Conservation (phyloP, 2,329 filamentous ascomycete genomes). For the Metarhizium brunneum region DNA sequence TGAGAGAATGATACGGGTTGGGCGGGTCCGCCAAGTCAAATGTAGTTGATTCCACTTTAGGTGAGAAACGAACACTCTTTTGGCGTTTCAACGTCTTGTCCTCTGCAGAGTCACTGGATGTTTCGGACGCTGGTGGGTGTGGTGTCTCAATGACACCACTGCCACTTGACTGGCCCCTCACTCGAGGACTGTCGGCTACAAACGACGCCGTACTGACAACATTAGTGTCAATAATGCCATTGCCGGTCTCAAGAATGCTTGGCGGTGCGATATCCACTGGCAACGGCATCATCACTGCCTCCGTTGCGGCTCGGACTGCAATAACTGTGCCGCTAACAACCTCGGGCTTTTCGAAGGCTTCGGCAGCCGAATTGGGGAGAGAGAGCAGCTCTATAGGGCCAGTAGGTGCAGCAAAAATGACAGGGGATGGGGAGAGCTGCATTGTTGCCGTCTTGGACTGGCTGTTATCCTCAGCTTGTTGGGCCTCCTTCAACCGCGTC, state of each 20-base stretch:
- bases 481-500: constrained; percentile 43
- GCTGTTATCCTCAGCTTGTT: constrained; percentile 13
- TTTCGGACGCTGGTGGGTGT: constrained; percentile 3
- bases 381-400: constrained; percentile 34
- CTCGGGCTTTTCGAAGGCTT: neutral
- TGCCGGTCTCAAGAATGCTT: neutral
- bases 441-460: constrained; percentile 7
- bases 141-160: neutral
- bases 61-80: constrained; percentile 65
- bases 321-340: neutral
- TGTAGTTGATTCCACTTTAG: constrained; percentile 55
- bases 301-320: neutral
- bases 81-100: constrained; percentile 26
- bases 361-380: constrained; percentile 5
- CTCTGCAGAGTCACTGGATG: constrained; percentile 14
- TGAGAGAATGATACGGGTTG: constrained; percentile 29
- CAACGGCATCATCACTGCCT: neutral
- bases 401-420: constrained; percentile 25
- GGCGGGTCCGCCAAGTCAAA: constrained; percentile 45
- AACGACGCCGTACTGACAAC: neutral
- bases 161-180: neutral
- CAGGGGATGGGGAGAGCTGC: neutral
- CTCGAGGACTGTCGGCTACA: neutral
- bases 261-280: neutral
- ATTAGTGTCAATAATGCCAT: neutral